phyloP scores from a whole-genome alignment of 352 stramenopile genomes.

The Globisporangium sylvaticum region DNA sequence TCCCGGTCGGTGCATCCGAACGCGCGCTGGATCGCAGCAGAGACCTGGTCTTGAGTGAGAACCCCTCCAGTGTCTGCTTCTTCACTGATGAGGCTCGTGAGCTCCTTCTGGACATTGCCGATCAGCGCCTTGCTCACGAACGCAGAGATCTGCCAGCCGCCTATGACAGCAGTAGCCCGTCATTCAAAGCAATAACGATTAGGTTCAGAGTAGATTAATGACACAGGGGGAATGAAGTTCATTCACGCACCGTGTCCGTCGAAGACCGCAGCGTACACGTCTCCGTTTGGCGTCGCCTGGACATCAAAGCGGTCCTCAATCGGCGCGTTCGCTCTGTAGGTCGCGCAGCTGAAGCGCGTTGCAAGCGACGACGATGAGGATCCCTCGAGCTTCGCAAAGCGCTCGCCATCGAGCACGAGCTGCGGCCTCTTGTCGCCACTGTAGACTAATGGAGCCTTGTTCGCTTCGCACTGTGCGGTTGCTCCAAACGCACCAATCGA shows the following conservation, averaged over 20 bases:
- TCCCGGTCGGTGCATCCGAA: conserved; percentile 86
- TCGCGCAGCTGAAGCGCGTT: conserved; percentile 39
- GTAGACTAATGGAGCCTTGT: neutral
- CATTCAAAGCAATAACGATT: neutral
- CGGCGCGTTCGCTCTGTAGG: conserved; percentile 63
- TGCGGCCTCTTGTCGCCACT: neutral
- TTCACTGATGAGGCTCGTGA: conserved; percentile 17
- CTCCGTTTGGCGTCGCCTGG: conserved; percentile 52
- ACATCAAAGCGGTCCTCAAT: conserved; percentile 84
- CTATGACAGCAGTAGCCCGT: conserved; percentile 15
- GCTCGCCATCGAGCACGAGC: conserved; percentile 36
- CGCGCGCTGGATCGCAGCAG: conserved; percentile 61
- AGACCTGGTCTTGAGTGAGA: conserved; percentile 31
- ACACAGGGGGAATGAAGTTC: neutral
- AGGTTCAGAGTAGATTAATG: neutral
- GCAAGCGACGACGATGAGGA: conserved; percentile 17
- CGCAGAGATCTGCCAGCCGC: conserved; percentile 90
- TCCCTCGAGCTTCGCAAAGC: conserved; percentile 32
- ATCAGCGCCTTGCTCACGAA: conserved; percentile 73
- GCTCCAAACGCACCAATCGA: neutral
- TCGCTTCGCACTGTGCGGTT: neutral
- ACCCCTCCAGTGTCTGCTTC: conserved; percentile 1
- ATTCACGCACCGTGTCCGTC: conserved; percentile 79
- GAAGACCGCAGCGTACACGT: conserved; percentile 82
- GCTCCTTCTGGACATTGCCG: conserved; percentile 73